Evolutionary conservation across 768 basidiomycete genomes (phyloP).

Genomic region (Termitomyces sp.): DNA sequence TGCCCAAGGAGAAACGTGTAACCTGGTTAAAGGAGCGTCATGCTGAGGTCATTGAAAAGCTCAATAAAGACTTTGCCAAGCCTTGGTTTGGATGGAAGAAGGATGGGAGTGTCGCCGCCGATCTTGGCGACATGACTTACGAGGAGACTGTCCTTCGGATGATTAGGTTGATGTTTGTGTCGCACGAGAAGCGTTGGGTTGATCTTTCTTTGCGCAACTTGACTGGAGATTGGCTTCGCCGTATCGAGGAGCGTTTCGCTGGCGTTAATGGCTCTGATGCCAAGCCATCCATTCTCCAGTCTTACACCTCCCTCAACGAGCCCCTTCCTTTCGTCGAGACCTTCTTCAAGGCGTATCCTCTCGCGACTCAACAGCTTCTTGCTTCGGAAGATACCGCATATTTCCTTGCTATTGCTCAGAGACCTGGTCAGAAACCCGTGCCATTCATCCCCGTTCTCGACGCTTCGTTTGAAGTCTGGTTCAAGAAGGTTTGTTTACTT

Average conservation of each 20-base stretch:
- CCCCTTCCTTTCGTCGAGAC: slow-evolving; percentile 71
- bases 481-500: slow-evolving; percentile 80
- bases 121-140: slow-evolving; percentile 97
- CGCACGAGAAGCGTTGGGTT: slow-evolving; percentile 91
- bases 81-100: slow-evolving; percentile 98
- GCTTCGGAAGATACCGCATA: slow-evolving; percentile 92
- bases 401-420: slow-evolving; percentile 94
- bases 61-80: slow-evolving; percentile 96
- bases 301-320: slow-evolving; percentile 80
- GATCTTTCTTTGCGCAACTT: slow-evolving; percentile 89
- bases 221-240: slow-evolving; percentile 94
- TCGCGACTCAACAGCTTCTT: slow-evolving; percentile 81
- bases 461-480: slow-evolving; percentile 95
- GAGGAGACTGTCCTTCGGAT: slow-evolving; percentile 92
- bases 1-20: slow-evolving; percentile 92
- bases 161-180: slow-evolving; percentile 91
- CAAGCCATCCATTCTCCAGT: slow-evolving; percentile 83
- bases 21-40: slow-evolving; percentile 86
- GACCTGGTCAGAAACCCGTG: slow-evolving; percentile 96
- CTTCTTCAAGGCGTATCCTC: slow-evolving; percentile 85
- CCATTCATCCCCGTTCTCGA: slow-evolving; percentile 98
- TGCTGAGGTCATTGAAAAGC: slow-evolving; percentile 84
- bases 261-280: slow-evolving; percentile 73
- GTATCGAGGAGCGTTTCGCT: slow-evolving; percentile 93
- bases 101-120: slow-evolving; percentile 76